Base-by-base conservation (phyloP, 2,329 filamentous ascomycete genomes). In the Chaetothyriales sp. region DNA sequence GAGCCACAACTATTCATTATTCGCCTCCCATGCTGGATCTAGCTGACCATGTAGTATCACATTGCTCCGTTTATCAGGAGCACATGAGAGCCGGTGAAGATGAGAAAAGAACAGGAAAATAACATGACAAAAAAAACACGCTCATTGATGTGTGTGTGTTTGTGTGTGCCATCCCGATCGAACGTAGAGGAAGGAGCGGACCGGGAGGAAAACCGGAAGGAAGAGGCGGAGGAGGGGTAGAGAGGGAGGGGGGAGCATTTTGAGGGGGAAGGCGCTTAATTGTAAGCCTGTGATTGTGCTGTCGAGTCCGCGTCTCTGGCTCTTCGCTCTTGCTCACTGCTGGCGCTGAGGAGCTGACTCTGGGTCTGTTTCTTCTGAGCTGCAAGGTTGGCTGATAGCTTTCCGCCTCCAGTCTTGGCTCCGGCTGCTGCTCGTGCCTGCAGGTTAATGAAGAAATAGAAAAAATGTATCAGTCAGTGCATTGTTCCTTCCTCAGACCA, bases 361-460 rank as follows among this genome's bases (percentile, higher is more conserved):
- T 80, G 75, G 7, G 83, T 87, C 69, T 86, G 79, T 59, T 78
- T 80, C 69, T 84, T 85, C 68, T 94, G 84, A 36, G 80, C 81
- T 50, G 81, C 77, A 12, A 95, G 72, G 63, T 88, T 81, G 28
- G 73, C 69, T 32, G 77, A 76, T 10, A 93, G 72, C 63, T 87
- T 89, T 15, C 85, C 81, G 32, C 10, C 10, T 60, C 79, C 79
- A 19, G 58, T 61, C 7, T 63, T 46, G 69, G 69, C 66, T 71
- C 79, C 53, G 66, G 69, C 46, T 59, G 80, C 78, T 18, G 80
- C 80, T 57, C 86, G 77, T 63, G 82, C 81, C 84, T 88, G 49
- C 25, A 46, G 10, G 10, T 10, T 18, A 20, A 45, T 25, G 22
- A 25, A 25, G 22, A 25, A 25, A 6, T 3, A 25, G 22, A 45